Evolutionary conservation across 1,284 basidiomycete species (phyloP).

Genomic region (Cutaneotrichosporon mucoides): DNA sequence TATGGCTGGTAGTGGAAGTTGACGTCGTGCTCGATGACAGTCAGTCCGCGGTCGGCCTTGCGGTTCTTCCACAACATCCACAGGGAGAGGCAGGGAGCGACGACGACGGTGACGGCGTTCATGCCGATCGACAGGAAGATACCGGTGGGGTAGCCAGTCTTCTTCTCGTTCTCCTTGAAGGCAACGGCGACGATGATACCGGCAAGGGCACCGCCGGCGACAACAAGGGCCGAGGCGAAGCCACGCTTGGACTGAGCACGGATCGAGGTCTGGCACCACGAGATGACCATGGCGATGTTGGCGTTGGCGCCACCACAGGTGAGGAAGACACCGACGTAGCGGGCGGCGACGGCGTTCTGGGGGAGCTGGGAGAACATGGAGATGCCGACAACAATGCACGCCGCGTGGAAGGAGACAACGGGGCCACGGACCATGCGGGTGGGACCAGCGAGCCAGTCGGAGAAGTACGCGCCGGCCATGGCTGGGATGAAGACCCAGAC

Average conservation of each 20-base stretch:
- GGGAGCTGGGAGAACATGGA: constrained; percentile 19
- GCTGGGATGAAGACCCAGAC: constrained; percentile 43
- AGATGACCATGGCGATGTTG: constrained; percentile 39
- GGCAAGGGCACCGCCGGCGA: constrained; percentile 50
- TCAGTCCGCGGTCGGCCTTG: constrained; percentile 14
- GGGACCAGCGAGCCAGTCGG: constrained; percentile 34
- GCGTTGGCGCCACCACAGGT: constrained; percentile 42
- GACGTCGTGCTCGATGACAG: constrained; percentile 13
- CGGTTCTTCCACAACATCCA: constrained; percentile 16
- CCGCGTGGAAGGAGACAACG: constrained; percentile 10
- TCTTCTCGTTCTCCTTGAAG: constrained; percentile 15
- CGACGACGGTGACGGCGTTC: constrained; percentile 6
- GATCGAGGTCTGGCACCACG: constrained; percentile 49
- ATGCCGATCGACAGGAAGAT: constrained; percentile 28
- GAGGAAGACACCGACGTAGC: constrained; percentile 50
- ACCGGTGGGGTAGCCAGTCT: constrained; percentile 16
- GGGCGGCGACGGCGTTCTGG: constrained; percentile 26
- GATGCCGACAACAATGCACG: constrained; percentile 13
- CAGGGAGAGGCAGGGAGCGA: neutral
- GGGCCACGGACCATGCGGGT: constrained; percentile 4
- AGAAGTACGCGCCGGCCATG: constrained; percentile 39
- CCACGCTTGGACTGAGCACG: constrained; percentile 47
- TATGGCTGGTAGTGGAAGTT: constrained; percentile 17
- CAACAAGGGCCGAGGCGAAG: constrained; percentile 46
- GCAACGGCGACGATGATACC: constrained; percentile 39